Conservation (phyloP, 495 filamentous ascomycete species). For the Xylaria grammica region DNA sequence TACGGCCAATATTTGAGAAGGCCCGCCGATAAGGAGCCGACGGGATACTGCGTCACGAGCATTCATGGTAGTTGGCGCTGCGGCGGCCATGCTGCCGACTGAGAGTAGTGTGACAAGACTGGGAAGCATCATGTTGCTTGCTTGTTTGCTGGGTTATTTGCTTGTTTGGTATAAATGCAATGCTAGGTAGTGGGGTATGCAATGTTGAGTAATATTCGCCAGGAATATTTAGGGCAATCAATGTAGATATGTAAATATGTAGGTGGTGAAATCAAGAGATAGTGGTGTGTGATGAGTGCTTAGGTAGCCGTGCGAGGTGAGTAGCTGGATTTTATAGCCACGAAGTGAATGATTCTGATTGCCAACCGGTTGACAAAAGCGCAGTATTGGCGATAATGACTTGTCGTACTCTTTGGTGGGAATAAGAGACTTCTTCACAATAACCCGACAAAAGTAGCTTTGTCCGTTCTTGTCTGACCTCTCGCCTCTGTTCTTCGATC, state of each 20-base stretch:
- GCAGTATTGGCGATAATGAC: not conserved
- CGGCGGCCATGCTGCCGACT: slow-evolving; percentile 26
- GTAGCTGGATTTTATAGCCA: not conserved
- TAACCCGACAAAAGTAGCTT: not conserved
- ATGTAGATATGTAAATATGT: not conserved
- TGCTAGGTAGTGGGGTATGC: slow-evolving; percentile 1
- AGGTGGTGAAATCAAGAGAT: not conserved
- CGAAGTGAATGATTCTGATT: not conserved
- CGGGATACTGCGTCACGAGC: slow-evolving; percentile 9
- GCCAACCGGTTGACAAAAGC: not conserved
- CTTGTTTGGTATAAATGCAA: not conserved
- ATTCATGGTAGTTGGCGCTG: slow-evolving; percentile 25
- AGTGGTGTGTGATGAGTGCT: not conserved
- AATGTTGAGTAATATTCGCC: not conserved
- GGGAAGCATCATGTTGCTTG: slow-evolving; percentile 24
- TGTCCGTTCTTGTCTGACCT: not conserved
- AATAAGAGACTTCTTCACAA: not conserved
- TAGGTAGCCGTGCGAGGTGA: no score
- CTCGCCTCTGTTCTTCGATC: not conserved
- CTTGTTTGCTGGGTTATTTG: not conserved
- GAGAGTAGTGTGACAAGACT: slow-evolving; percentile 30
- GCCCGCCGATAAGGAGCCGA: slow-evolving; percentile 37
- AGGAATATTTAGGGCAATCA: not conserved
- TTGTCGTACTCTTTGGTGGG: not conserved
- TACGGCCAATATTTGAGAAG: slow-evolving; percentile 34